Evolutionary conservation across 305 asterid genomes (phyloP), one percentile per base, ranked within the genome.

Genomic region (Fraxinus albicans): DNA sequence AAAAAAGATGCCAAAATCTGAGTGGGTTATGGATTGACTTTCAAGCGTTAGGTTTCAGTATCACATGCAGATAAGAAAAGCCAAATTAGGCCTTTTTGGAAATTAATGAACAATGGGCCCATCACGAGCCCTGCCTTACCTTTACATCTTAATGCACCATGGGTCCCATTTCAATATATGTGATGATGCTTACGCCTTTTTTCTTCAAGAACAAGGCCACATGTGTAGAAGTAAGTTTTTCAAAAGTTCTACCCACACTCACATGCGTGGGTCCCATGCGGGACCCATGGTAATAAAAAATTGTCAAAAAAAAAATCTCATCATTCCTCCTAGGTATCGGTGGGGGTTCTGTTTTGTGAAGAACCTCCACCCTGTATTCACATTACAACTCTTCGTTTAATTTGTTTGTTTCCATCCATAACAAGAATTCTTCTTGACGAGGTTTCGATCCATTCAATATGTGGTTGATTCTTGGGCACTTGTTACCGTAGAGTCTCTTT

Each of bases 81-180:
- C 82, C 78, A 63, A 81, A 82, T 76, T 78, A 60, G 83, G 79
- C 83, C 83, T 70, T 82, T 72, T 40, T 65, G 19, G 23, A 72
- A 65, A 80, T 78, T 69, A 83, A 85, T 85, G 87, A 67, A 75
- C 7, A 19, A 7, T 84, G 87, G 88, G 69, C 76, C 86, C 88
- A 88, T 77, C 90, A 89, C 90, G 92, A 82, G 91, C 84, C 81
- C 0, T 80, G 90, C 47, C 36, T 9, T 17, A 55, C 85, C 89
- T 90, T 92, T 90, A n/a, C 85, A 76, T 81, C 42, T 84, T 80
- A 90, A 86, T 86, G 87, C 79, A 3, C 9, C 55, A 53, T 72
- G 83, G 36, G 83, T 73, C 87, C 87, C 81, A 29, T 15, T 42
- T 13, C 78, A 50, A 38, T 29, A 34, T 40, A 36, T 23, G 63